A percentile compares a stretch with the other conserved stretches of the same genome.
These are phyloP conservation scores for Cystobasidium pallidum DNA, from an alignment of 1,284 basidiomycete genomes.

Conservation along the genomic window DNA sequence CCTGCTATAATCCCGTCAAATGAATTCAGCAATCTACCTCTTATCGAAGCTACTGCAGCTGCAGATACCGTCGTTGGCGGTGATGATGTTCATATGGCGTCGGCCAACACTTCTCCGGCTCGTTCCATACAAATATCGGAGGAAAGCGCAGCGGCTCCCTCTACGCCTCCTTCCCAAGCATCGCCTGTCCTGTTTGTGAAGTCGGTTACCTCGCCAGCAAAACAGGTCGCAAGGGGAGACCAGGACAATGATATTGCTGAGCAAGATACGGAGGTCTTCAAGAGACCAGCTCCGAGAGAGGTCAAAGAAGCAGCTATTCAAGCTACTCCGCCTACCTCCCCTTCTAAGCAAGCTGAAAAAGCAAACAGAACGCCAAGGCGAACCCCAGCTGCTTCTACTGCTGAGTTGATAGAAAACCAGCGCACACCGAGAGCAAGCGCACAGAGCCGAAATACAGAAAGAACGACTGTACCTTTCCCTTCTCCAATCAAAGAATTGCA, in stretches of 20 bases:
- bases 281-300: neutral
- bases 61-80: constrained; percentile 26
- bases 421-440: constrained; percentile 24
- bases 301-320: constrained; percentile 5
- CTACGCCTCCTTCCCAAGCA: constrained; percentile 23
- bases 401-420: constrained; percentile 7
- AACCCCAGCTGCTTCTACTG: neutral
- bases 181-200: constrained; percentile 16
- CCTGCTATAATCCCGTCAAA: neutral
- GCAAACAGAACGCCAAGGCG: constrained; percentile 11
- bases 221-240: no score
- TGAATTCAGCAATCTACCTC: constrained; percentile 24
- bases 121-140: constrained; percentile 23
- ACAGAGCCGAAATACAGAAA: constrained; percentile 1
- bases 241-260: neutral
- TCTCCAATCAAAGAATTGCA: constrained; percentile 26
- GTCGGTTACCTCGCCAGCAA: neutral
- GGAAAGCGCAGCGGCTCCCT: constrained; percentile 7
- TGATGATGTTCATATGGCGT: constrained; percentile 35
- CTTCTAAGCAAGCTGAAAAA: constrained; percentile 2
- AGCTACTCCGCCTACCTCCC: constrained; percentile 26
- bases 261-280: neutral
- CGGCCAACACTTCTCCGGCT: constrained; percentile 22
- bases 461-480: constrained; percentile 18
- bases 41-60: constrained; percentile 36